Base-by-base conservation (phyloP, 768 basidiomycete species). In the Leccinum arenicola region DNA sequence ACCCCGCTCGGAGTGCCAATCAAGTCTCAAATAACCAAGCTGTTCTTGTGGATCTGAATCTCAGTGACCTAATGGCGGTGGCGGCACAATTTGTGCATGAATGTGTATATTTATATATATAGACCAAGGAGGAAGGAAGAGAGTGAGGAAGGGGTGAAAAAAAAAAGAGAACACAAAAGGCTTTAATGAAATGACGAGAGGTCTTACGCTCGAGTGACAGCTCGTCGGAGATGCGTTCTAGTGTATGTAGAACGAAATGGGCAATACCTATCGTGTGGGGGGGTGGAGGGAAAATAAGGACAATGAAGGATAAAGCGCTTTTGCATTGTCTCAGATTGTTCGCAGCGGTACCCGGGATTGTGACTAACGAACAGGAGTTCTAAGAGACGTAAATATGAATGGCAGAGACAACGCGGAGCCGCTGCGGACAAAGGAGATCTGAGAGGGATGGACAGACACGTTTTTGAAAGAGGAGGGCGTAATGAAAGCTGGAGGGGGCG, bases 351-450 rank as follows among this genome's bases (percentile, higher is more conserved):
- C n/a, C n/a, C 40, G 43, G n/a, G 43, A 43, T 43, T 51, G 63
- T 61, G 67, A 66, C 21, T 59, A 56, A 61, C 48, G 61, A 58
- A 43, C 53, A 58, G 59, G 21, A 1, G 23, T 11, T n/a, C n/a
- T n/a, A n/a, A 40, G 21, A 29, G 68, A 62, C 60, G 64, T 72
- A 68, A 70, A 43, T 43, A 43, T 43, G 43, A 43, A 19, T 43
- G 43, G 10, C 69, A 69, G 69, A 43, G 43, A 11, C 43, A 43
- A 43, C 43, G 43, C 43, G 43, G 43, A 43, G 43, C 43, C 43
- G 43, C 43, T 43, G 43, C 43, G 61, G 55, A 62, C 55, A 55
- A 63, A n/a, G 57, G 53, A 52, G 33, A 40, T 12, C 33, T 40
- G 40, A 40, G 40, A 40, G 40, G 17, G 31, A 35, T 8, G 40